These are phyloP conservation scores for Cymbidium sinense DNA, from an alignment of 106 monocot genomes.

Conservation along the genomic window DNA sequence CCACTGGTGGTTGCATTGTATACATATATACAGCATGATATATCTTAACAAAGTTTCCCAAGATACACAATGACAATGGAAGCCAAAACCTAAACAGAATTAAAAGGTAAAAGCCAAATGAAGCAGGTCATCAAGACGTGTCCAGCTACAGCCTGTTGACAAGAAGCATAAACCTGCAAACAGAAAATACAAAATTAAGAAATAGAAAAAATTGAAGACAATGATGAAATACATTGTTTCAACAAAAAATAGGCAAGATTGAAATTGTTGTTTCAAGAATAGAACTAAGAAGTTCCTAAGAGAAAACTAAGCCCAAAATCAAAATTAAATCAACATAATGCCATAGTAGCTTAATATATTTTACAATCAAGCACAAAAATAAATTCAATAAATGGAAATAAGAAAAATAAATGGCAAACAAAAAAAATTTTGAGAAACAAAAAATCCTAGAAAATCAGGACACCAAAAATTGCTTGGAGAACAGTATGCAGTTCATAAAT, in stretches of 20 bases:
- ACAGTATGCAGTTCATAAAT: too few species aligned
- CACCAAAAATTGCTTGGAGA: not conserved
- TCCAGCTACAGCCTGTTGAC: constrained; percentile 16
- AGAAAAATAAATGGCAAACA: not conserved
- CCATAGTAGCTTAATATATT: not conserved
- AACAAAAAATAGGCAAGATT: not conserved
- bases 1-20: constrained; percentile 43
- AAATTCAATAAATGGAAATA: not conserved
- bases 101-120: constrained; percentile 35
- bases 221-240: not conserved
- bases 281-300: not conserved
- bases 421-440: not conserved
- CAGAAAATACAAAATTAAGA: not conserved
- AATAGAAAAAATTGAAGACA: not conserved
- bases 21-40: constrained; percentile 54
- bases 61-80: constrained; percentile 49
- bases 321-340: not conserved
- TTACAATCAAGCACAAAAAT: not conserved
- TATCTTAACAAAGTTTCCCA: constrained; percentile 38
- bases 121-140: constrained; percentile 28
- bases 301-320: not conserved
- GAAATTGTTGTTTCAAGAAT: not conserved
- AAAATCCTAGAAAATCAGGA: not conserved
- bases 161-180: constrained; percentile 7
- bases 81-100: constrained; percentile 45